Evolutionary conservation across 2,329 filamentous ascomycete genomes (phyloP).

Genomic region (Nothomitra cinnamomea): DNA sequence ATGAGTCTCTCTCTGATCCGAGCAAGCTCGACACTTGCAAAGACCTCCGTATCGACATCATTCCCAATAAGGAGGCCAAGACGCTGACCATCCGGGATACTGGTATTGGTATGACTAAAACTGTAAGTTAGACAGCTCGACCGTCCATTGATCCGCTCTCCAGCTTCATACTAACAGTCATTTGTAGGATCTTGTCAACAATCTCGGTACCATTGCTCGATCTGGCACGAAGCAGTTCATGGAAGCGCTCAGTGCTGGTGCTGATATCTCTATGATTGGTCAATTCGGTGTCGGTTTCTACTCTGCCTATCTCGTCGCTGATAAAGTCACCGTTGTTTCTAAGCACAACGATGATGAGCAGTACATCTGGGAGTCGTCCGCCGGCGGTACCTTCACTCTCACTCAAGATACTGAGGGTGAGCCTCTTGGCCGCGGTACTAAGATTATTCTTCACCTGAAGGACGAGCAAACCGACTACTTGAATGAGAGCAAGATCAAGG

Average conservation of each 20-base stretch:
- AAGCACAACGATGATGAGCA: conserved; percentile 99
- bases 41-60: conserved; percentile 97
- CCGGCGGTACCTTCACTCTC: conserved; percentile 94
- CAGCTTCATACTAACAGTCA: conserved; percentile 22
- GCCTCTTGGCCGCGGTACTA: conserved; percentile 82
- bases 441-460: conserved; percentile 98
- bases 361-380: conserved; percentile 97
- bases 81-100: conserved; percentile 94
- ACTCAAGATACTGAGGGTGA: conserved; percentile 77
- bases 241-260: conserved; percentile 95
- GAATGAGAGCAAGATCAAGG: conserved; percentile 98
- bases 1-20: conserved; percentile 93
- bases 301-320: conserved; percentile 97
- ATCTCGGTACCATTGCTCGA: conserved; percentile 97
- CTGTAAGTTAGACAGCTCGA: conserved; percentile 44
- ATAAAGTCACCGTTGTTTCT: conserved; percentile 86
- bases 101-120: conserved; percentile 99
- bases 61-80: conserved; percentile 94
- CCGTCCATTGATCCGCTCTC: too few relatives aligned
- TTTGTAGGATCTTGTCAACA: conserved; percentile 90
- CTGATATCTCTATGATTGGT: conserved; percentile 99
- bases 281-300: conserved; percentile 99
- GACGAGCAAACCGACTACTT: conserved; percentile 98
- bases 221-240: conserved; percentile 99
- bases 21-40: conserved; percentile 95